These are phyloP conservation scores for Skeletonema grethae DNA, from an alignment of 108 stramenopile genomes.

Conservation along the genomic window DNA sequence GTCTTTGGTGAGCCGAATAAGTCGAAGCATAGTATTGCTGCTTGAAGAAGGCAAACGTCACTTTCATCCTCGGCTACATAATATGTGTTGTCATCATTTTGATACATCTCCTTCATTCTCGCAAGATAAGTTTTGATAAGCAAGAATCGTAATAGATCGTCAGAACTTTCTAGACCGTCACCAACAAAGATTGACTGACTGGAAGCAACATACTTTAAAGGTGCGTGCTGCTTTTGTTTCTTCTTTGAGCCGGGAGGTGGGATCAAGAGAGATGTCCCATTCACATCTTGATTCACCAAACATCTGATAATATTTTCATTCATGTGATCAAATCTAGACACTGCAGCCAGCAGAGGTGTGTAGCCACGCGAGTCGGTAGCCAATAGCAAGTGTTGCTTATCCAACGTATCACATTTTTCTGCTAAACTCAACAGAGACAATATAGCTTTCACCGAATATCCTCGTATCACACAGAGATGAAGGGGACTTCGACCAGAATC, in stretches of 20 bases:
- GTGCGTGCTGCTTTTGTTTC: slow-evolving; percentile 20
- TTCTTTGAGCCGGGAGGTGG: slow-evolving; percentile 1
- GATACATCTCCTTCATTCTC: not conserved
- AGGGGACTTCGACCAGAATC: slow-evolving; percentile 13
- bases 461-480: slow-evolving; percentile 14
- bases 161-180: slow-evolving; percentile 14
- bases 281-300: slow-evolving; percentile 21
- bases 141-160: slow-evolving; percentile 16
- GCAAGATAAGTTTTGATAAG: slow-evolving; percentile 16
- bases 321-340: not conserved
- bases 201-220: slow-evolving; percentile 17
- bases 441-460: slow-evolving; percentile 13
- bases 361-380: slow-evolving; percentile 1
- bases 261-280: slow-evolving; percentile 14
- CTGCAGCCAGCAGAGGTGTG: slow-evolving; percentile 19
- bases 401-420: slow-evolving; percentile 4
- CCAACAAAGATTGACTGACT: slow-evolving; percentile 11
- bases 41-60: slow-evolving; percentile 23
- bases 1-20: slow-evolving; percentile 13
- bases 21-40: slow-evolving; percentile 16
- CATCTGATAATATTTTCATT: slow-evolving; percentile 16
- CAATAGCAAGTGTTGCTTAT: slow-evolving; percentile 9
- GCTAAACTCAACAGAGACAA: not conserved
- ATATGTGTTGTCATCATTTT: not conserved
- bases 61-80: not conserved